Evolutionary conservation across 148 eudicot genomes (phyloP).

Genomic region (Heliosperma pusillum): DNA sequence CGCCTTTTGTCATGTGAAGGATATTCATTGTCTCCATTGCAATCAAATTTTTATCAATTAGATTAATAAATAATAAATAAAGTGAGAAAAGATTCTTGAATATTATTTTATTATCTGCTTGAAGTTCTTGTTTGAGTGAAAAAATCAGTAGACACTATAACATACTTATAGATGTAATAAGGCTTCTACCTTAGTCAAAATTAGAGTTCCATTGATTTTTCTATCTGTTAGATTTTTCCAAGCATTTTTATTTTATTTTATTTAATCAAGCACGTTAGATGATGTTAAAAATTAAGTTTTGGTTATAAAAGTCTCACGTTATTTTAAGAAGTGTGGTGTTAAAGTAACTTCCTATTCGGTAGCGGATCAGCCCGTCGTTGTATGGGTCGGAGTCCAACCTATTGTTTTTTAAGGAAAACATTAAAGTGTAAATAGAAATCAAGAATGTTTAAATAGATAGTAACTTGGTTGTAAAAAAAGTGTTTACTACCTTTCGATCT

Average conservation of each 20-base stretch:
- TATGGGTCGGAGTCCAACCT: too few relatives aligned
- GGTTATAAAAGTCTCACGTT: background rate
- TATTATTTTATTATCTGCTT: background rate
- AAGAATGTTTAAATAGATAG: too few relatives aligned
- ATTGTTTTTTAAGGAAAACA: too few relatives aligned
- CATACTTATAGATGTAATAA: background rate
- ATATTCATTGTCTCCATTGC: slow-evolving; percentile 9
- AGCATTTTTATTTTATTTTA: background rate
- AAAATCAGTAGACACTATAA: background rate
- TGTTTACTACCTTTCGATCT: too few relatives aligned
- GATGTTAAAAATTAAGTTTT: background rate
- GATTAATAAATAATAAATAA: too few relatives aligned
- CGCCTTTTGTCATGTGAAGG: slow-evolving; percentile 25
- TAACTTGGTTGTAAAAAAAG: too few relatives aligned
- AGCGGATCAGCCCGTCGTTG: too few relatives aligned
- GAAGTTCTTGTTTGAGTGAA: background rate
- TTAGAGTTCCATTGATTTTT: background rate
- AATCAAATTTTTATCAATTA: background rate
- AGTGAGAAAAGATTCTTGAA: too few relatives aligned
- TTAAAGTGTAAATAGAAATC: too few relatives aligned
- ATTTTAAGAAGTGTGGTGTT: background rate
- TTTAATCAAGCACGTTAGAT: background rate
- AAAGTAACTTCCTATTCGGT: background rate
- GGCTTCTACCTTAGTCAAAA: background rate
- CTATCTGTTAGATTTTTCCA: background rate